Base-by-base conservation (phyloP, 2,329 filamentous ascomycete genomes). In the Aspergillus neoniger region DNA sequence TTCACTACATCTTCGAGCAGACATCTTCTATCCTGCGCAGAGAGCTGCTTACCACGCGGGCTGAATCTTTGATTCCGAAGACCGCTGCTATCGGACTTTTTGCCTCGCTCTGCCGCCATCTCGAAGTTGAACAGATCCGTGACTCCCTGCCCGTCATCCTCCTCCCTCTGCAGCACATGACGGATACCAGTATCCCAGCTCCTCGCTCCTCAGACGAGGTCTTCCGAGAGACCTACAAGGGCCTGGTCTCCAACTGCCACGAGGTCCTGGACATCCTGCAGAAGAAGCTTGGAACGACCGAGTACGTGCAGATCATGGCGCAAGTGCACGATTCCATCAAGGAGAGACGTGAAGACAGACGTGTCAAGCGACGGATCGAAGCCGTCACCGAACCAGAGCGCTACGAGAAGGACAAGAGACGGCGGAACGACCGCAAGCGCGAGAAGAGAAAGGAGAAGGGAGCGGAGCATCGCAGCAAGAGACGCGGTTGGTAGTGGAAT, bases 341-440 rank as follows among this genome's bases (percentile, higher is more conserved):
- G 70, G 83, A 84, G 65, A 86, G 89, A 70, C 83, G 95, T 66
- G 86, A 91, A 72, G 86, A 88, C 70, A 82, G 96, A 65, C 86
- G 89, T 57, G 86, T 84, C 65, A 99, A 99, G 85, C 86, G 95
- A 70, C 91, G 91, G 77, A 91, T 98, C 65, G 93, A 96, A 73
- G 91, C 91, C 10, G 88, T 99, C 23, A 85, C 85, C 53, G 86
- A 90, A 71, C 95, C 95, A 1, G 94, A 95, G 78, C 89, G 83
- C 72, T 87, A 88, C 69, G 91, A 88, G 28, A 82, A 84, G 71
- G 88, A 90, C 68, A 97, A 97, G 86, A 87, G 85, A 74, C 91
- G 89, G 81, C 92, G 89, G 81, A 84, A 90, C 63, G 91, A 95
- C 73, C 87, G 88, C 81, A 95, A 95, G 82, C 92, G 88, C 79